Base-by-base conservation (phyloP, 2,329 filamentous ascomycete species). In the Neonectria hederae region DNA sequence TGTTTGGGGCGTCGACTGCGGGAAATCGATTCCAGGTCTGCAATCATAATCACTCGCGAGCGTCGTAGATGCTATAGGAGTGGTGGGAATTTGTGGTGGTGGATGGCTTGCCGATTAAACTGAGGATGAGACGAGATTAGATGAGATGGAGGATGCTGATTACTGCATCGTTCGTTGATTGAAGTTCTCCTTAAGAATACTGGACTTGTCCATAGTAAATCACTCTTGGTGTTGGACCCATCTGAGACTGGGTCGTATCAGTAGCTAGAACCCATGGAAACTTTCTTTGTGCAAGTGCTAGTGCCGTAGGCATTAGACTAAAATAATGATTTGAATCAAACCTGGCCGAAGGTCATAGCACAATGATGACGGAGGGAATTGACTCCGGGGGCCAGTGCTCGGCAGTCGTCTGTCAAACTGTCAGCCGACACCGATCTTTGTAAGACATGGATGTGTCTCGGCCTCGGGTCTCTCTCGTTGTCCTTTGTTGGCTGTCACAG, bases 1-100 rank as follows among this genome's bases (percentile, higher is more conserved):
- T 53, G 49, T 56, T 65, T 60, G 54, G 54, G 63, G 54, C 61
- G 63, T 67, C 26, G 57, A 62, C 55, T 61, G 38, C 65, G 61
- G 55, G 38, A 53, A 59, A 55, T 52, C 28, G 51, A 26, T 26
- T 56, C 48, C 51, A 35, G 57, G 51, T 59, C 68, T 59, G 65
- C 53, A 60, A 51, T 65, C 51, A 60, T 53, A 59, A 65, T 57
- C 59, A 65, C 57, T 58, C 64, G 51, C 58, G 48, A 56, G 59
- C 45, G 59, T 66, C 48, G 32, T 51, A 68, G 60, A 48, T 30
- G 46, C 17, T 19, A 6, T 13, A 10, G 17, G 14, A 49, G 17
- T 17, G 22, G 22, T 48, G 24, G 24, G 35, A 51, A 49, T 52
- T 42, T 9, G 52, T 52, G 26, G 49, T 38, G 49, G 45, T 35